Base-by-base conservation (phyloP, 208 protist species). In the Naegleria fowleri region DNA sequence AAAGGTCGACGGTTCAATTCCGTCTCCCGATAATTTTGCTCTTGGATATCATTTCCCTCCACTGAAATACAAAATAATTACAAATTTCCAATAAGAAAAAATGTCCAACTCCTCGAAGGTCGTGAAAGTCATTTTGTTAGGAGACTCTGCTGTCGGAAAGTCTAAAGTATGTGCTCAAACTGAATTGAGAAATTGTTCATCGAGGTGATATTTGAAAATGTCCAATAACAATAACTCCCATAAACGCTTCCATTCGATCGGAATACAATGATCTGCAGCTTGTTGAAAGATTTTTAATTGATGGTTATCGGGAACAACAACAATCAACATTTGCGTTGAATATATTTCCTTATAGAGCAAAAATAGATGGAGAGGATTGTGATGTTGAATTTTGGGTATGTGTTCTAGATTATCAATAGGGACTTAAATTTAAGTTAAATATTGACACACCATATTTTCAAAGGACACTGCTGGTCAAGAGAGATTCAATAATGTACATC, bases 61-160 rank as follows among this genome's bases (percentile, higher is more conserved):
- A 48, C n/a, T n/a, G n/a, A n/a, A 48, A 48, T 48, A 1, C 43
- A 48, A 48, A 9, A 48, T 7, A 48, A 48, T 7, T 9, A 48
- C 43, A 7, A 48, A 48, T n/a, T 58, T n/a, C n/a, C 3, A 87
- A n/a, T 13, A 48, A 86, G 94, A 96, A 91, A 96, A 95, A 89
- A 92, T 95, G 5, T 94, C 96, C 88, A 95, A 97, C 5, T 67
- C 79, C 33, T 94, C 96, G 6, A 96, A 97, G 43, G 94, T 95
- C 9, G 93, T 98, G 29, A 98, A 98, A 94, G 94, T 98, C 39
- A 98, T 98, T 88, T 93, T 98, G 15, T 94, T 98, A 25, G 97
- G 97, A n/a, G 97, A 99, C 92, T 98, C 97, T 91, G 97, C 97
- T 4, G 97, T 98, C 9, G 97, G 97, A 48, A 98, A 98, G 93